phyloP scores from a whole-genome alignment of 495 filamentous ascomycete species.

The Talaromyces thailandensis region DNA sequence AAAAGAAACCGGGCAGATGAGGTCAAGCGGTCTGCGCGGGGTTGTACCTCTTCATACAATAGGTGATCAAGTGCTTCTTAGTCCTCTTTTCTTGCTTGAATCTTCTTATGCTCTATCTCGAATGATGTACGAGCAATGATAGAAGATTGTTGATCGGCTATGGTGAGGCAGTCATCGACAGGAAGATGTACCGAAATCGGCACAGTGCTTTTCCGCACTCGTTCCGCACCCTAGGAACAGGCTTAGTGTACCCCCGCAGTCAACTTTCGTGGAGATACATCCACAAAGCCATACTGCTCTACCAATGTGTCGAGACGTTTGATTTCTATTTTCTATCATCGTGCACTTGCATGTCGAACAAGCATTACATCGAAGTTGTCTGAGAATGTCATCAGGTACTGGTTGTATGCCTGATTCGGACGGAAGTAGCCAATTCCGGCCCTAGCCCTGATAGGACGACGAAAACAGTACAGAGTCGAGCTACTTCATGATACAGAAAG shows the following conservation, averaged over 20 bases:
- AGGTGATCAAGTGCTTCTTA: too few relatives aligned
- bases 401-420: neutral
- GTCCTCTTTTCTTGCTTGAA: too few relatives aligned
- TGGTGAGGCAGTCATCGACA: neutral
- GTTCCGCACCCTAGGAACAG: slow-evolving; percentile 4
- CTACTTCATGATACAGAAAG: neutral
- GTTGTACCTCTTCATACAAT: neutral
- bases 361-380: too few relatives aligned
- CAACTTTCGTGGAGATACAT: neutral
- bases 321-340: neutral
- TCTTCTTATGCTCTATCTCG: too few relatives aligned
- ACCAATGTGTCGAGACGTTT: neutral
- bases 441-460: too few relatives aligned
- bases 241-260: neutral
- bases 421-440: too few relatives aligned
- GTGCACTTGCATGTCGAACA: too few relatives aligned
- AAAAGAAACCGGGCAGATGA: neutral
- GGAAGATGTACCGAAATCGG: neutral
- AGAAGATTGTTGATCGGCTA: neutral
- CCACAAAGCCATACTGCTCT: neutral
- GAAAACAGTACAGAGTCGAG: too few relatives aligned
- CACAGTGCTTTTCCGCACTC: neutral
- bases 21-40: neutral
- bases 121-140: too few relatives aligned
- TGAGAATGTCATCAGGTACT: too few relatives aligned